Evolutionary conservation across 164 flowering plant species (phyloP).

Genomic region (Cinnamomum chago): DNA sequence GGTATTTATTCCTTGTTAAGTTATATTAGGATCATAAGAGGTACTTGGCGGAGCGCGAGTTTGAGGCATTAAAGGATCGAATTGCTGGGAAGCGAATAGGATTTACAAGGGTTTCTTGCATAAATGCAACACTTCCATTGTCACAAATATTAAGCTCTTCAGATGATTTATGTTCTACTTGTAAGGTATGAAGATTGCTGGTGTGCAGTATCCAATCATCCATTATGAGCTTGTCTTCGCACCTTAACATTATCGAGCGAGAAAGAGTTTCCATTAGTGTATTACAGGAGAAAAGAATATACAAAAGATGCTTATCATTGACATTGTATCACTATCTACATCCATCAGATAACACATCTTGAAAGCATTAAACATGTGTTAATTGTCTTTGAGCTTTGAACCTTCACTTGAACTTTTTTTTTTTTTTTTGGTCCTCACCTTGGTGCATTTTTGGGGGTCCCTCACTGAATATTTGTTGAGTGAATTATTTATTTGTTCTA

Average conservation of each 20-base stretch:
- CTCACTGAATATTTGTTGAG: background rate
- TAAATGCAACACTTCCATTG: constrained; percentile 75
- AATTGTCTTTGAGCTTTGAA: background rate
- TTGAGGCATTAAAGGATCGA: constrained; percentile 83
- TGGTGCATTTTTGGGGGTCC: background rate
- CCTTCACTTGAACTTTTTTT: background rate
- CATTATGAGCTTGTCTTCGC: background rate
- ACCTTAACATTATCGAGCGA: background rate
- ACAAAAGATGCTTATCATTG: no score
- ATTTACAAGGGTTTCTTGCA: constrained; percentile 78
- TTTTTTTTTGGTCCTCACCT: background rate
- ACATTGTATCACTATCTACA: no score
- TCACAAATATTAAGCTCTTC: constrained; percentile 36
- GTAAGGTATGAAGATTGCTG: constrained; percentile 50
- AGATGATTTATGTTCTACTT: constrained; percentile 51
- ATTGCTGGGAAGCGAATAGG: constrained; percentile 69
- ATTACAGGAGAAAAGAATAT: no score
- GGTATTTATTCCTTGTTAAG: constrained; percentile 57
- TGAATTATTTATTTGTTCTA: no score
- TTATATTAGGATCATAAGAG: constrained; percentile 83
- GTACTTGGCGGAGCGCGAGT: constrained; percentile 84
- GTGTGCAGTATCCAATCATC: background rate
- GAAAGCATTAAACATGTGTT: background rate
- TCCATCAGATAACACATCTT: background rate
- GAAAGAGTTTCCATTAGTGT: background rate